phyloP scores from a whole-genome alignment of 306 rosid genomes.

The Casuarina equisetifolia region DNA sequence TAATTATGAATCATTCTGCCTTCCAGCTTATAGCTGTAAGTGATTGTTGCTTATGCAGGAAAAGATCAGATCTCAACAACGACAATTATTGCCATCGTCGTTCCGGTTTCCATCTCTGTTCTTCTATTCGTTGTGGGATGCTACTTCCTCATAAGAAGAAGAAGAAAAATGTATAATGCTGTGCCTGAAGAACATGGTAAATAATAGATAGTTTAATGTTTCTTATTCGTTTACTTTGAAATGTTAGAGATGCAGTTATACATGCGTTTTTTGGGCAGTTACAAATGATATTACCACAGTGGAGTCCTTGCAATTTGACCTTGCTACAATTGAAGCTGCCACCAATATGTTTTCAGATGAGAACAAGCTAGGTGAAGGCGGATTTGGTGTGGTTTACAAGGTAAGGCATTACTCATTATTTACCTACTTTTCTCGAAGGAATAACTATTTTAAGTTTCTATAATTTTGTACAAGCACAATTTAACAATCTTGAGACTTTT shows the following conservation, averaged over 20 bases:
- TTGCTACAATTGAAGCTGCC: conserved; percentile 22
- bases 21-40: not conserved
- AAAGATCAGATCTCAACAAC: not conserved
- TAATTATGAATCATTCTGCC: not conserved
- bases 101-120: not conserved
- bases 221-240: not conserved
- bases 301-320: conserved; percentile 10
- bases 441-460: too few species aligned
- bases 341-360: conserved; percentile 26
- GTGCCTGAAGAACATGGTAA: not conserved
- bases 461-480: too few species aligned
- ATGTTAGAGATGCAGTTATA: not conserved
- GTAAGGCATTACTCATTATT: not conserved
- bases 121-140: not conserved
- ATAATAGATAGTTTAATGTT: not conserved
- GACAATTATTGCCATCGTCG: not conserved
- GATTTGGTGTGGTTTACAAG: conserved; percentile 36
- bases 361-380: conserved; percentile 26
- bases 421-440: too few species aligned
- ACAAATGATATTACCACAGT: not conserved
- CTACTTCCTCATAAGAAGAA: not conserved
- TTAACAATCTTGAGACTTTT: too few species aligned
- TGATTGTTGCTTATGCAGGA: not conserved
- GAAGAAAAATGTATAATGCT: not conserved
- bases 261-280: not conserved